These are phyloP conservation scores for Fragilariopsis cylindrus DNA, from an alignment of 108 stramenopile genomes.

Conservation along the genomic window DNA sequence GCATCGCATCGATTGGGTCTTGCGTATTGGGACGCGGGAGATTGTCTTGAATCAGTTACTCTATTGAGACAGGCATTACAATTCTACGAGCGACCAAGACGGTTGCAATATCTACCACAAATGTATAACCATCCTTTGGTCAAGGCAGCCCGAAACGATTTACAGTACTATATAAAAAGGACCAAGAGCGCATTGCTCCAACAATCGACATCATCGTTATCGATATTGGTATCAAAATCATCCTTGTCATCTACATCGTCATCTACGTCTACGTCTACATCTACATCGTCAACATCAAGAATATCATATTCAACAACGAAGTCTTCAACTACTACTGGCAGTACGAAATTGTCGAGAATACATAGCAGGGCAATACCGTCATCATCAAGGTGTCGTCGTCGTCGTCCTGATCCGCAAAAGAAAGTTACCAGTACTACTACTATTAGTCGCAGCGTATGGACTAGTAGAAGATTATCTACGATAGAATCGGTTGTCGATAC, in stretches of 20 bases:
- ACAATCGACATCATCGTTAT: neutral
- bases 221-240: neutral
- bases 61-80: neutral
- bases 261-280: neutral
- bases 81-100: neutral
- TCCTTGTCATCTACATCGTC: neutral
- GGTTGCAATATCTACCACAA: too few species aligned
- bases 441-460: too few species aligned
- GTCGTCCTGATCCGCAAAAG: too few species aligned
- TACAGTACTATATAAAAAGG: neutral
- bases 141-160: neutral
- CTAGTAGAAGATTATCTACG: too few species aligned
- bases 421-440: too few species aligned
- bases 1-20: constrained; percentile 13
- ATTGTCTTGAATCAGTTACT: neutral
- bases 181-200: neutral
- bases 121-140: too few species aligned
- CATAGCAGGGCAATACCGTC: too few species aligned
- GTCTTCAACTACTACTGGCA: neutral
- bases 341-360: too few species aligned
- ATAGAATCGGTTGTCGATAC: too few species aligned
- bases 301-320: neutral
- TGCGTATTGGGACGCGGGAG: constrained; percentile 7
- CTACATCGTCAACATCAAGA: neutral
- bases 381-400: too few species aligned